Conservation (phyloP, 2,329 filamentous ascomycete species). For the Mycosphaerella arachidis region DNA sequence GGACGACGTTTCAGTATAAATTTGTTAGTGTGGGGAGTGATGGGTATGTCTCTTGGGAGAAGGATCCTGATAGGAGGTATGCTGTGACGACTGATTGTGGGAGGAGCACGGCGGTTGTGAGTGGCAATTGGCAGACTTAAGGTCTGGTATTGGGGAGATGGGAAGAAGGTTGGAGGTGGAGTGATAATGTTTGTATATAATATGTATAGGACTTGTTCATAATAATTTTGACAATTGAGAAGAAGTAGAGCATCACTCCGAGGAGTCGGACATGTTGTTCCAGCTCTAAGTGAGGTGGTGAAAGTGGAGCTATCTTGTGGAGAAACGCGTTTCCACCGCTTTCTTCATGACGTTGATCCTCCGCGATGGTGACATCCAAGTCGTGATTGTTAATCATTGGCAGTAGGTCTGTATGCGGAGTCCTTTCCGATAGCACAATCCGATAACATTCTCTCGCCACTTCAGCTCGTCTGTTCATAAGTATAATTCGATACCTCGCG, state of each 20-base stretch:
- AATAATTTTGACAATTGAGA: not conserved
- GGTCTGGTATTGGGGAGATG: not conserved
- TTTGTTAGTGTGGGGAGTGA: conserved; percentile 57
- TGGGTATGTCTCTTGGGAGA: conserved; percentile 60
- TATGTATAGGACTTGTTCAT: not conserved
- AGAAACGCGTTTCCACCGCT: not conserved
- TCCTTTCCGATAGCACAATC: not conserved
- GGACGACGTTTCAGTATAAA: conserved; percentile 53
- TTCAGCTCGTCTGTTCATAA: not conserved
- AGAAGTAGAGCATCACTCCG: too few relatives aligned
- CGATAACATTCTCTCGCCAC: not conserved
- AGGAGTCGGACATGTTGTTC: too few relatives aligned
- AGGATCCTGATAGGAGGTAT: conserved; percentile 47
- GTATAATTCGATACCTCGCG: not conserved
- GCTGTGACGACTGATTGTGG: conserved; percentile 32
- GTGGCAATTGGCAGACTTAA: not conserved
- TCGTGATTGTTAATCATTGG: not conserved
- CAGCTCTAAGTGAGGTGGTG: too few relatives aligned
- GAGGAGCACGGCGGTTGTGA: not conserved
- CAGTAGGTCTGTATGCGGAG: not conserved
- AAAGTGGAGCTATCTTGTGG: not conserved
- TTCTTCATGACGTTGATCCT: not conserved
- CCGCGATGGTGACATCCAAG: not conserved
- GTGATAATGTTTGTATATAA: not conserved
- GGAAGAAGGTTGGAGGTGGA: not conserved